A percentile compares a stretch with the other conserved stretches of the same genome.
Conservation (phyloP, 108 stramenopile genomes). For the Cyclotella sp. region DNA sequence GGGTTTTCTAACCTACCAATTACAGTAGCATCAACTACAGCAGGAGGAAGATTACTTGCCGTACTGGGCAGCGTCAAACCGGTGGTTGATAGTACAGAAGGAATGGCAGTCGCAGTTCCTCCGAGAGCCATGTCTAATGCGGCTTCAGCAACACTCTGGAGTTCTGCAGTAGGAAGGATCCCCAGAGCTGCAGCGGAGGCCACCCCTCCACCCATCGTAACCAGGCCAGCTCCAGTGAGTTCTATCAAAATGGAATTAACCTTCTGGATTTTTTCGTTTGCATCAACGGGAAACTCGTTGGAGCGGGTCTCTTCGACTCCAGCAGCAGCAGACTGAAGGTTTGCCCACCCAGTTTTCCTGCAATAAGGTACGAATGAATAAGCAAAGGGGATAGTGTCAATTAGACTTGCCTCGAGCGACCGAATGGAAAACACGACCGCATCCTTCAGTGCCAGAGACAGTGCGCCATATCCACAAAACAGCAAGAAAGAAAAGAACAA, state of each 20-base stretch:
- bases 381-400: not conserved
- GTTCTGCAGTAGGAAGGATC: constrained; percentile 39
- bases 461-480: too few relatives aligned
- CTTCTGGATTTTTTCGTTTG: constrained; percentile 65
- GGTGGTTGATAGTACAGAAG: constrained; percentile 4
- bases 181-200: constrained; percentile 55
- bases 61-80: not conserved
- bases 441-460: too few relatives aligned
- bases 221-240: constrained; percentile 57
- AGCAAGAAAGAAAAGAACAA: too few relatives aligned
- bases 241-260: constrained; percentile 61
- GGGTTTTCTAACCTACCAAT: constrained; percentile 51
- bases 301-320: constrained; percentile 66
- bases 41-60: not conserved
- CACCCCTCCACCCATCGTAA: constrained; percentile 44
- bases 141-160: constrained; percentile 51
- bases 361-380: not conserved
- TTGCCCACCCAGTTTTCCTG: constrained; percentile 92
- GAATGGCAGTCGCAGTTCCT: constrained; percentile 40
- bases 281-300: constrained; percentile 76
- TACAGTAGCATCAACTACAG: constrained; percentile 41
- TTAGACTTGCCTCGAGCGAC: constrained; percentile 13
- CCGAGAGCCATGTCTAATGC: constrained; percentile 53
- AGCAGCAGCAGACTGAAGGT: constrained; percentile 58
- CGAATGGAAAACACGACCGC: too few relatives aligned